phyloP scores from a whole-genome alignment of 2,329 filamentous ascomycete species.

The Rugonectria rugulosa region DNA sequence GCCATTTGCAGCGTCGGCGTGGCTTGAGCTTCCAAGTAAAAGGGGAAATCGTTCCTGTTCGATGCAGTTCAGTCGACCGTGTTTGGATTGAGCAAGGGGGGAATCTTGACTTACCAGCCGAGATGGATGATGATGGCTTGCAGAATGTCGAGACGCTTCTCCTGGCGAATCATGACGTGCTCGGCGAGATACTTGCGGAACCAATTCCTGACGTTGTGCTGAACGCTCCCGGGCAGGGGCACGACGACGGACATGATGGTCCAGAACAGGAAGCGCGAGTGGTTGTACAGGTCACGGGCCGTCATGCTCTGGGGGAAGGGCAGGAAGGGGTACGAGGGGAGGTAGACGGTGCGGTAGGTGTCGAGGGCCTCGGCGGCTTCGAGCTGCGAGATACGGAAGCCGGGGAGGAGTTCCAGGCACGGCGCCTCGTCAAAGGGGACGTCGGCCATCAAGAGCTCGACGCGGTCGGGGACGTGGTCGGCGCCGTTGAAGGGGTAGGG shows the following conservation, averaged over 20 bases:
- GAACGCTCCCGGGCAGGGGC: slow-evolving; percentile 42
- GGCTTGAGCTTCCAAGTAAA: slow-evolving; percentile 46
- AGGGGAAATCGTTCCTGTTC: slow-evolving; percentile 49
- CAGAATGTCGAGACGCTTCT: slow-evolving; percentile 46
- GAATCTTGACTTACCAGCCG: slow-evolving; percentile 43
- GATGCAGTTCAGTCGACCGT: background rate
- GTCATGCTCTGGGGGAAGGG: slow-evolving; percentile 37
- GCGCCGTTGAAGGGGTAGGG: background rate
- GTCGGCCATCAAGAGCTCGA: slow-evolving; percentile 1
- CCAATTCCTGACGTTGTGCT: slow-evolving; percentile 45
- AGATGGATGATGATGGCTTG: slow-evolving; percentile 49
- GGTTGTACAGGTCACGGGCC: slow-evolving; percentile 41
- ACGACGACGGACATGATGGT: slow-evolving; percentile 45
- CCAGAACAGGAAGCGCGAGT: slow-evolving; percentile 48
- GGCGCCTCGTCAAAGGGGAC: slow-evolving; percentile 11
- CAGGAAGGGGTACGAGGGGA: slow-evolving; percentile 50
- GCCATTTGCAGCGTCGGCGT: slow-evolving; percentile 51
- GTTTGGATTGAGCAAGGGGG: too few species aligned
- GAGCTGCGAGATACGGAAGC: slow-evolving; percentile 42
- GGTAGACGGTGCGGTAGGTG: slow-evolving; percentile 44
- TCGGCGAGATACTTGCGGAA: slow-evolving; percentile 47
- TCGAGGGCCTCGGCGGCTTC: slow-evolving; percentile 45
- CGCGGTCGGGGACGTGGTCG: background rate
- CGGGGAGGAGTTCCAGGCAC: slow-evolving; percentile 44
- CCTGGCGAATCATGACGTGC: slow-evolving; percentile 47